These are phyloP conservation scores for Eurotiales sp. DNA, from an alignment of 2,329 filamentous ascomycete genomes.

Conservation along the genomic window DNA sequence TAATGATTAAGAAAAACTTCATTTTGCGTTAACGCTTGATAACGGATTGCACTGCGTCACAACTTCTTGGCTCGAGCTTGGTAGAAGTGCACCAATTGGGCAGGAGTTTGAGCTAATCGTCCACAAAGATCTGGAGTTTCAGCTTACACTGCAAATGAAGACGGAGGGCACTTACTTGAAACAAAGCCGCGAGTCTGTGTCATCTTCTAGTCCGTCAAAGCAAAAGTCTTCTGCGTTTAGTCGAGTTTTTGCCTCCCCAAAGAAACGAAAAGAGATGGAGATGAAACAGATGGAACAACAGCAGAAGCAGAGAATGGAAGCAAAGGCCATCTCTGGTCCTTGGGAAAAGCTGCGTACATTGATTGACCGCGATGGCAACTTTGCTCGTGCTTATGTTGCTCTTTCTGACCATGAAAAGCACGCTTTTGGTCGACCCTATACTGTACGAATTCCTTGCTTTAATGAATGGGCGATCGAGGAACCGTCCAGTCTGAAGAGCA, in stretches of 20 bases:
- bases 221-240: slow-evolving; percentile 85
- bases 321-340: slow-evolving; percentile 48
- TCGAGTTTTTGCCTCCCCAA: slow-evolving; percentile 87
- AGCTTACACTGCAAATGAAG: slow-evolving; percentile 94
- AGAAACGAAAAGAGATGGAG: slow-evolving; percentile 94
- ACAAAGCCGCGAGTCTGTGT: slow-evolving; percentile 36
- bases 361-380: slow-evolving; percentile 87
- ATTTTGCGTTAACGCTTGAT: slow-evolving; percentile 95
- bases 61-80: slow-evolving; percentile 89
- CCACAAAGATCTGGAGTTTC: slow-evolving; percentile 96
- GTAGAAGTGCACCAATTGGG: slow-evolving; percentile 86
- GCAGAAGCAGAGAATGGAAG: slow-evolving; percentile 63
- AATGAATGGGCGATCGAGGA: slow-evolving; percentile 98
- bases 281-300: slow-evolving; percentile 79
- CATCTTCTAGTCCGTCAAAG: slow-evolving; percentile 57
- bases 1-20: slow-evolving; percentile 64
- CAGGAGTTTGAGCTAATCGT: slow-evolving; percentile 98
- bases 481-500: slow-evolving; percentile 89
- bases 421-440: slow-evolving; percentile 83
- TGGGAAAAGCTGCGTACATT: slow-evolving; percentile 86
- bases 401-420: slow-evolving; percentile 86
- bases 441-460: slow-evolving; percentile 89
- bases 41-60: slow-evolving; percentile 98
- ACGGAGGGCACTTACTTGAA: slow-evolving; percentile 71
- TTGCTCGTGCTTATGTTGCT: slow-evolving; percentile 88